phyloP scores from a whole-genome alignment of 306 rosid species.

The Rosa persica region DNA sequence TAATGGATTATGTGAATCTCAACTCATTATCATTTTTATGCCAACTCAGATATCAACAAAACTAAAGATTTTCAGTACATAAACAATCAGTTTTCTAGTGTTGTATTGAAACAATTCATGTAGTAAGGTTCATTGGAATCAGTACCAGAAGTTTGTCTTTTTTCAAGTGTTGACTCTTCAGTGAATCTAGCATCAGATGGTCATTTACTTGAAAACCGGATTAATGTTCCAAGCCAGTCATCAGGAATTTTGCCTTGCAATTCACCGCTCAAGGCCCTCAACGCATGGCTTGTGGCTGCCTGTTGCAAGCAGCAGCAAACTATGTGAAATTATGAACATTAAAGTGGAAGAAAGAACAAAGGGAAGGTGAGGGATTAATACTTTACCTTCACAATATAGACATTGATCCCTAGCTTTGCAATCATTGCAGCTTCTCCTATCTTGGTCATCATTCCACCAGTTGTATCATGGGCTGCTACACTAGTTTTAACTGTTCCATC shows the following conservation, averaged over 20 bases:
- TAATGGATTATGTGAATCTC: neutral
- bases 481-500: conserved; percentile 51
- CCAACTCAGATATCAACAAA: neutral
- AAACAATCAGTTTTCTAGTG: neutral
- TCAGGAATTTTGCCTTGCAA: conserved; percentile 58
- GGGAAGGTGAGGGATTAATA: neutral
- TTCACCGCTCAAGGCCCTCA: conserved; percentile 75
- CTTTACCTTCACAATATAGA: conserved; percentile 75
- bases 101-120: neutral
- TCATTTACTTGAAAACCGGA: conserved; percentile 47
- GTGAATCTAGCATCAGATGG: neutral
- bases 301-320: conserved; percentile 31
- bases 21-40: neutral
- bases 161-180: neutral
- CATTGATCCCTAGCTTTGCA: conserved; percentile 85
- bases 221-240: conserved; percentile 86
- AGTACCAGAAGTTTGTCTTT: neutral
- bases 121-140: neutral
- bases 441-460: conserved; percentile 88
- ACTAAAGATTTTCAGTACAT: neutral
- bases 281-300: conserved; percentile 84
- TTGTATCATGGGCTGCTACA: conserved; percentile 83
- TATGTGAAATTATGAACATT: conserved; percentile 23
- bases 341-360: neutral
- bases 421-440: conserved; percentile 85